These are phyloP conservation scores for Candida nonsorbophila DNA, from an alignment of 805 yeast species.

Conservation along the genomic window DNA sequence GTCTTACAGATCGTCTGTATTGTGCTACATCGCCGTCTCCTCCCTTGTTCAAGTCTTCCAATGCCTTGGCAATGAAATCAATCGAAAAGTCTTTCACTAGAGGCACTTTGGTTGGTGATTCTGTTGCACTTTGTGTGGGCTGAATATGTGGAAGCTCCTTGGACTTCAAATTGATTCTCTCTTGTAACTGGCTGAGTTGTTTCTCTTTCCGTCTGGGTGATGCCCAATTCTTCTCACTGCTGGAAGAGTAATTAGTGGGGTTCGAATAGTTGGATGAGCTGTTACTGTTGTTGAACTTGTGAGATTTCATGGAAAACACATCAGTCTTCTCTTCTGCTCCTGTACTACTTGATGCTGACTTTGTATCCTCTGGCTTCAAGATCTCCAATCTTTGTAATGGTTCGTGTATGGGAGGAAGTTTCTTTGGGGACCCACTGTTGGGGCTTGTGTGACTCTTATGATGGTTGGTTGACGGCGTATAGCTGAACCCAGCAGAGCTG, in stretches of 20 bases:
- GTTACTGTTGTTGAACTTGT: constrained; percentile 10
- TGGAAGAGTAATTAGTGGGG: constrained; percentile 27
- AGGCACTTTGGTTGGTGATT: constrained; percentile 19
- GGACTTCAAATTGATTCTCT: constrained; percentile 30
- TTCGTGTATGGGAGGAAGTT: constrained; percentile 5
- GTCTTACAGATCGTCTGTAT: constrained; percentile 33
- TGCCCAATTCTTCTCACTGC: constrained; percentile 33
- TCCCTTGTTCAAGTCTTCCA: constrained; percentile 40
- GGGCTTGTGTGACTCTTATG: background rate
- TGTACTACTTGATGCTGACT: constrained; percentile 10
- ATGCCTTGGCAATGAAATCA: constrained; percentile 41
- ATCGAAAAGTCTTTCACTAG: constrained; percentile 39
- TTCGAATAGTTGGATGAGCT: constrained; percentile 26
- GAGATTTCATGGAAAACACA: constrained; percentile 9
- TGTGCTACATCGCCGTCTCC: constrained; percentile 40
- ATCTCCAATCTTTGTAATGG: constrained; percentile 3
- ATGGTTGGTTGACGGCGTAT: background rate
- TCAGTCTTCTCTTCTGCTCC: constrained; percentile 13
- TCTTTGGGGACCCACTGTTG: constrained; percentile 3
- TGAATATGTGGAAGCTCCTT: constrained; percentile 19
- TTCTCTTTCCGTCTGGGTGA: constrained; percentile 34
- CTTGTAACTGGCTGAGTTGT: constrained; percentile 30
- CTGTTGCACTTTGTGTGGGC: constrained; percentile 2
- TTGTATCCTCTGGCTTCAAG: constrained; percentile 12
- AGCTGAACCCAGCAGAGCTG: too few species aligned